These are phyloP conservation scores for Microbotryum saponariae DNA, from an alignment of 1,284 basidiomycete species.

Conservation along the genomic window DNA sequence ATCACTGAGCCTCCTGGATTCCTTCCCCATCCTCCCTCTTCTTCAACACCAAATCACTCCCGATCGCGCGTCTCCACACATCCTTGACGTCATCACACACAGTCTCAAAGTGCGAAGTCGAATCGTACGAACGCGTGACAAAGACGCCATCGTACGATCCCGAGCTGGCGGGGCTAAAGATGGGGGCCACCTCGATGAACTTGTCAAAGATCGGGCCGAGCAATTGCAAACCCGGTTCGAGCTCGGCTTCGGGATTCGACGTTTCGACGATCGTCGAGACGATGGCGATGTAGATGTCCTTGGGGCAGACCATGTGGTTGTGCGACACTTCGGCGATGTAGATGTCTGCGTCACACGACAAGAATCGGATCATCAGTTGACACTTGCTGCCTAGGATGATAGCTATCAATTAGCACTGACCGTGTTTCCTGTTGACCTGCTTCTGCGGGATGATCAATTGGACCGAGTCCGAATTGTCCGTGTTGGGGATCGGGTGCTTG, in stretches of 20 bases:
- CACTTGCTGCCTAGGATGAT: slow-evolving; percentile 6
- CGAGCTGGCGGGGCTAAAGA: slow-evolving; percentile 79
- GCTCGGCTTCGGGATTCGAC: slow-evolving; percentile 82
- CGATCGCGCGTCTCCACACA: slow-evolving; percentile 79
- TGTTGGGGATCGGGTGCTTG: slow-evolving; percentile 97
- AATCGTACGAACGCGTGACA: slow-evolving; percentile 95
- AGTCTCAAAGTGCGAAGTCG: slow-evolving; percentile 92
- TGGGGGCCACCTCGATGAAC: slow-evolving; percentile 83
- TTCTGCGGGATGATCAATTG: slow-evolving; percentile 99
- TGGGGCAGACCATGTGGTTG: slow-evolving; percentile 94
- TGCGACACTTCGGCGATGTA: slow-evolving; percentile 96
- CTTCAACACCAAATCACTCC: slow-evolving; percentile 67
- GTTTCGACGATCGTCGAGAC: slow-evolving; percentile 99
- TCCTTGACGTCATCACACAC: slow-evolving; percentile 73
- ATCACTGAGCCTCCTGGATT: slow-evolving; percentile 20
- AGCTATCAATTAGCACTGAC: slow-evolving; percentile 48
- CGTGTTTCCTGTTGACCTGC: slow-evolving; percentile 88
- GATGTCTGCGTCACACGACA: slow-evolving; percentile 59
- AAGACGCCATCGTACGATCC: slow-evolving; percentile 74
- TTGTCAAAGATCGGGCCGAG: slow-evolving; percentile 93
- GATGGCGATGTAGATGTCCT: slow-evolving; percentile 90
- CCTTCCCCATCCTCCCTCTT: slow-evolving; percentile 55
- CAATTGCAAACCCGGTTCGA: slow-evolving; percentile 80
- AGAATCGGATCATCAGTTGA: slow-evolving; percentile 3
- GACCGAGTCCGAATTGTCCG: slow-evolving; percentile 86